Conservation (phyloP, 176 grass and related monocot species). For the Miscanthus lutarioriparius region DNA sequence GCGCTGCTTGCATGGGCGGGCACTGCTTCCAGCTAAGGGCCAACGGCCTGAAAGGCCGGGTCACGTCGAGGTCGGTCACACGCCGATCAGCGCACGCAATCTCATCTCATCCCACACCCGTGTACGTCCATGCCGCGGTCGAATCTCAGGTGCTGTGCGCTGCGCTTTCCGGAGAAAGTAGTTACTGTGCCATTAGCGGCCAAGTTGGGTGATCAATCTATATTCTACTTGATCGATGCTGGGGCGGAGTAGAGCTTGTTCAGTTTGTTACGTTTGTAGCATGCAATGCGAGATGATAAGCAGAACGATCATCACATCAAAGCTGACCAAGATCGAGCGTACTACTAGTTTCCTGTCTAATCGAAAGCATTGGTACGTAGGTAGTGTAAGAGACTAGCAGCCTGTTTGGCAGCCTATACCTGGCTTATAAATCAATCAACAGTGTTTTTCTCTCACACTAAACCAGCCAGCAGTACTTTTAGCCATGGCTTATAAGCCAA, state of each 20-base stretch:
- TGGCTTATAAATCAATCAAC: too few relatives aligned
- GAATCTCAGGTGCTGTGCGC: constrained; percentile 35
- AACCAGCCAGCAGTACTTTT: too few relatives aligned
- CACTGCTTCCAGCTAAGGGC: not conserved
- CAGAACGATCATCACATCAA: not conserved
- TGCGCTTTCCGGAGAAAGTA: constrained; percentile 46
- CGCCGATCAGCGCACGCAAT: not conserved
- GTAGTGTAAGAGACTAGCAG: not conserved
- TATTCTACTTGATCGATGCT: not conserved
- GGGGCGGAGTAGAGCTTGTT: not conserved
- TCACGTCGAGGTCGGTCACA: constrained; percentile 10
- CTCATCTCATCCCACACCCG: not conserved
- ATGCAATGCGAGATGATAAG: not conserved
- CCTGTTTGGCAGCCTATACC: too few relatives aligned
- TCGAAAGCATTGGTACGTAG: not conserved
- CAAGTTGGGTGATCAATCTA: constrained; percentile 24
- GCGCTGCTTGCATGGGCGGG: not conserved
- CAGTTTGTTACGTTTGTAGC: not conserved
- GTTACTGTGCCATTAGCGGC: not conserved
- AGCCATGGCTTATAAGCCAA: too few relatives aligned
- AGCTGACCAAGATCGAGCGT: not conserved
- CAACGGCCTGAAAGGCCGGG: not conserved
- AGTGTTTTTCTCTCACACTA: too few relatives aligned
- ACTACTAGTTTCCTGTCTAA: not conserved
- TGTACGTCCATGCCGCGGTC: not conserved